Conservation (phyloP, 2,329 filamentous ascomycete species). For the Ophiocordyceps unilateralis region DNA sequence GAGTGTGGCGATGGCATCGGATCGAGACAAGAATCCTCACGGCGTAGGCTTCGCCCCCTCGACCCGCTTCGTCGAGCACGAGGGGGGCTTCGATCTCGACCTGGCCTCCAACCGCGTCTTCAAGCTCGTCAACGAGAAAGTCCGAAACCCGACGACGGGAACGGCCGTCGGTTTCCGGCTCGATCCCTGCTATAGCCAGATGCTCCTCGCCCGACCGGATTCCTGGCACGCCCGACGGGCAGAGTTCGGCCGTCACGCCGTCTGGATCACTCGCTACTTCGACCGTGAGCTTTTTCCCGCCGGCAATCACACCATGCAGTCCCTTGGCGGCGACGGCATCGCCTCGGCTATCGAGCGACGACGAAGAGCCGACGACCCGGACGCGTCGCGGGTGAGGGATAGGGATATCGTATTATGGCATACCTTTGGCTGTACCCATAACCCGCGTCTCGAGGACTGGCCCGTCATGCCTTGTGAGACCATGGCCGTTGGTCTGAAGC, state of each 20-base stretch:
- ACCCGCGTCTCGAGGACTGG: slow-evolving; percentile 49
- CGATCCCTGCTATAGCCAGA: slow-evolving; percentile 18
- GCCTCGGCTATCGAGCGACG: slow-evolving; percentile 20
- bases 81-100: slow-evolving; percentile 29
- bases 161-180: slow-evolving; percentile 32
- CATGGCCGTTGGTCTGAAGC: slow-evolving; percentile 24
- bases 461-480: slow-evolving; percentile 48
- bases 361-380: slow-evolving; percentile 28
- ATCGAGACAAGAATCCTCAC: slow-evolving; percentile 25
- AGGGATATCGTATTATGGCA: slow-evolving; percentile 38
- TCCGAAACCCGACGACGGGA: slow-evolving; percentile 24
- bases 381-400: slow-evolving; percentile 26
- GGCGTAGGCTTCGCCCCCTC: slow-evolving; percentile 25
- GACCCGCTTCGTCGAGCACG: slow-evolving; percentile 26
- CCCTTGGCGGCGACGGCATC: slow-evolving; percentile 12
- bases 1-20: slow-evolving; percentile 24
- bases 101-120: slow-evolving; percentile 29
- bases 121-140: slow-evolving; percentile 28
- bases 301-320: slow-evolving; percentile 27
- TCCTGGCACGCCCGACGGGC: slow-evolving; percentile 22
- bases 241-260: slow-evolving; percentile 23
- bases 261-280: slow-evolving; percentile 28
- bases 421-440: slow-evolving; percentile 43
- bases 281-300: slow-evolving; percentile 27
- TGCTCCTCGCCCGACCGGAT: slow-evolving; percentile 21